These are phyloP conservation scores for Lachancea quebecensis DNA, from an alignment of 805 yeast species.

Conservation along the genomic window DNA sequence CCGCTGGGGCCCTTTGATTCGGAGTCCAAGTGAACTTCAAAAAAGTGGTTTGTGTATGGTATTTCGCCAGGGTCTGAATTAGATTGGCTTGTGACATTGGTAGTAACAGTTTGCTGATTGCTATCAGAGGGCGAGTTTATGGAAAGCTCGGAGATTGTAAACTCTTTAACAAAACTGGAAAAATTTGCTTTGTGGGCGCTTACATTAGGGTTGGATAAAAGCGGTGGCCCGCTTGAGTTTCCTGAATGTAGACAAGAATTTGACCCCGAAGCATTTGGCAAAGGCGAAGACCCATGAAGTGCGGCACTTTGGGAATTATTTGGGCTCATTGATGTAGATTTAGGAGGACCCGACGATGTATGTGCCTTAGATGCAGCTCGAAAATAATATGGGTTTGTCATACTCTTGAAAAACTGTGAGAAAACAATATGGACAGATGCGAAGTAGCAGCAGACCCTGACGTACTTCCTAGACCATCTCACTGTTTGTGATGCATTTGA, in stretches of 20 bases:
- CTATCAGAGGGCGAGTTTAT: conserved; percentile 18
- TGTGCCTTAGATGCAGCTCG: neutral
- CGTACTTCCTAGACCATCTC: conserved; percentile 12
- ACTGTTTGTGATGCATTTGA: neutral
- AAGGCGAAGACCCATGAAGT: neutral
- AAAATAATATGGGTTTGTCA: conserved; percentile 7
- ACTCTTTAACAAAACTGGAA: conserved; percentile 17
- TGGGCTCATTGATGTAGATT: conserved; percentile 2
- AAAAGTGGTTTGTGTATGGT: conserved; percentile 15
- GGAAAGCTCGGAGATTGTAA: conserved; percentile 21
- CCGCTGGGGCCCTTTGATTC: neutral
- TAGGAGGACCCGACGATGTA: neutral
- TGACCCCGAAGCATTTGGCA: conserved; percentile 1
- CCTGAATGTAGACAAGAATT: neutral
- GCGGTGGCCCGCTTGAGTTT: conserved; percentile 4
- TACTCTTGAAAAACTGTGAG: conserved; percentile 18
- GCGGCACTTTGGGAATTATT: neutral
- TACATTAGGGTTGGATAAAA: conserved; percentile 1
- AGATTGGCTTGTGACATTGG: conserved; percentile 12
- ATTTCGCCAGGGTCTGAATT: neutral
- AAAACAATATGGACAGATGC: conserved; percentile 28
- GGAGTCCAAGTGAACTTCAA: conserved; percentile 16
- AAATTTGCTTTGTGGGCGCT: conserved; percentile 15
- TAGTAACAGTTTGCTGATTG: conserved; percentile 21
- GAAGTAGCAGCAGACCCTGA: conserved; percentile 15